These are phyloP conservation scores for Hymenoscyphus infarciens DNA, from an alignment of 2,329 filamentous ascomycete species.

Conservation along the genomic window DNA sequence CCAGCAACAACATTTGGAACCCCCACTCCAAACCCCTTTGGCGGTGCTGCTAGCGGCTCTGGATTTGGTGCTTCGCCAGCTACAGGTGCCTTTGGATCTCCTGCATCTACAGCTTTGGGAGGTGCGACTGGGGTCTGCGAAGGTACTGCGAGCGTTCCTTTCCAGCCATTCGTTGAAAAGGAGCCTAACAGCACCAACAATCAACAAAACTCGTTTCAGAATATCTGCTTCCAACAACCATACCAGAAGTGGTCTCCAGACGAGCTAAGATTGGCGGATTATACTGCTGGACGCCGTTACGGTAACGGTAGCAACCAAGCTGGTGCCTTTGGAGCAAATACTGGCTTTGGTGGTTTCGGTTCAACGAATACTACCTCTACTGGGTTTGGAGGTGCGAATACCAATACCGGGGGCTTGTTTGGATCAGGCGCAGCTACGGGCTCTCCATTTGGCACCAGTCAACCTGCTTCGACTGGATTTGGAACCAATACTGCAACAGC, in stretches of 20 bases:
- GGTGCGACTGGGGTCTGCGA: constrained; percentile 53
- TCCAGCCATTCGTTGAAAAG: constrained; percentile 69
- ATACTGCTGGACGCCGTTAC: constrained; percentile 77
- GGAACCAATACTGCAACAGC: constrained; percentile 37
- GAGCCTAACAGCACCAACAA: constrained; percentile 56
- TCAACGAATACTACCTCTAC: constrained; percentile 16
- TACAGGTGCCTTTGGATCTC: constrained; percentile 40
- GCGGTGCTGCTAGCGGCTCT: constrained; percentile 26
- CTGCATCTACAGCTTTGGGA: constrained; percentile 45
- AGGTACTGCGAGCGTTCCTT: constrained; percentile 68
- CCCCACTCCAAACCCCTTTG: constrained; percentile 32
- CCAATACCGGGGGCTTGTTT: constrained; percentile 38
- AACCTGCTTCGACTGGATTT: constrained; percentile 44
- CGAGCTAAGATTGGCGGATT: constrained; percentile 79
- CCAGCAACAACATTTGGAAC: constrained; percentile 34
- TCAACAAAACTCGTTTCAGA: constrained; percentile 67
- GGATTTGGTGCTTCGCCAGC: constrained; percentile 43
- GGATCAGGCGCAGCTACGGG: constrained; percentile 37
- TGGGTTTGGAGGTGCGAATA: constrained; percentile 28
- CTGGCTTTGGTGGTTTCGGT: constrained; percentile 39
- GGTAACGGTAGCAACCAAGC: constrained; percentile 78
- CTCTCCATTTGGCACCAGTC: constrained; percentile 45
- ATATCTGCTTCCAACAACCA: constrained; percentile 71
- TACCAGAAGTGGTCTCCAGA: constrained; percentile 92
- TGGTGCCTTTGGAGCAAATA: constrained; percentile 65